Evolutionary conservation across 352 stramenopile species (phyloP).

Genomic region (Phytophthora brassicae): DNA sequence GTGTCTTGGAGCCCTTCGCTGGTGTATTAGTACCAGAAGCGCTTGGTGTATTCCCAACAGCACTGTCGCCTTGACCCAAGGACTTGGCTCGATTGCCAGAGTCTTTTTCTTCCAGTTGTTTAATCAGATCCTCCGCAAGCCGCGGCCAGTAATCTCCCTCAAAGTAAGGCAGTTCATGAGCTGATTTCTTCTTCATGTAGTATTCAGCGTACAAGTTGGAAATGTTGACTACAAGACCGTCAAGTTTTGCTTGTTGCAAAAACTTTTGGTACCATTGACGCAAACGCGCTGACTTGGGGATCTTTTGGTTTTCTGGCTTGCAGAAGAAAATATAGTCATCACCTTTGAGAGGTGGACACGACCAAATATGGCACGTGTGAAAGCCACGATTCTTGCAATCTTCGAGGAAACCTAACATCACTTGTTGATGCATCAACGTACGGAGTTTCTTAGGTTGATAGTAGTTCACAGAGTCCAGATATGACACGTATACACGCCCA

Average conservation of each 20-base stretch:
- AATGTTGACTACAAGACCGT: constrained; percentile 78
- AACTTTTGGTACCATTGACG: constrained; percentile 88
- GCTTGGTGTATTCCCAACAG: constrained; percentile 1
- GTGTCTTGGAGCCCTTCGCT: constrained; percentile 39
- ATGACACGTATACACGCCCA: constrained; percentile 86
- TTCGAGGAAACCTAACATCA: constrained; percentile 88
- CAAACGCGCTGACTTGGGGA: constrained; percentile 85
- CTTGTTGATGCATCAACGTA: constrained; percentile 87
- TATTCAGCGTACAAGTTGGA: constrained; percentile 88
- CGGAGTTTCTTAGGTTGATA: constrained; percentile 88
- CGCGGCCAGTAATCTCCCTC: constrained; percentile 99
- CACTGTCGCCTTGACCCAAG: constrained; percentile 14
- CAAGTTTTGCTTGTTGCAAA: constrained; percentile 76
- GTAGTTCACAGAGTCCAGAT: constrained; percentile 90
- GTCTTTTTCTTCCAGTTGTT: constrained; percentile 95
- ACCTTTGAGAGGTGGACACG: constrained; percentile 85
- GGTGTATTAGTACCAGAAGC: constrained; percentile 10
- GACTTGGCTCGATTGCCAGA: constrained; percentile 37
- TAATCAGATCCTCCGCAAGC: constrained; percentile 98
- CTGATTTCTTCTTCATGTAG: constrained; percentile 87
- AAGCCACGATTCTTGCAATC: constrained; percentile 88
- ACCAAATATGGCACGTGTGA: constrained; percentile 89
- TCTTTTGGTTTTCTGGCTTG: constrained; percentile 91
- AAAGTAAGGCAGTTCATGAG: constrained; percentile 96
- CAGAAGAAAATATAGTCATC: constrained; percentile 92